A percentile compares a stretch with the other conserved stretches of the same genome.
Conservation (phyloP, 2,329 filamentous ascomycete genomes). For the Fusarium bulbicola region DNA sequence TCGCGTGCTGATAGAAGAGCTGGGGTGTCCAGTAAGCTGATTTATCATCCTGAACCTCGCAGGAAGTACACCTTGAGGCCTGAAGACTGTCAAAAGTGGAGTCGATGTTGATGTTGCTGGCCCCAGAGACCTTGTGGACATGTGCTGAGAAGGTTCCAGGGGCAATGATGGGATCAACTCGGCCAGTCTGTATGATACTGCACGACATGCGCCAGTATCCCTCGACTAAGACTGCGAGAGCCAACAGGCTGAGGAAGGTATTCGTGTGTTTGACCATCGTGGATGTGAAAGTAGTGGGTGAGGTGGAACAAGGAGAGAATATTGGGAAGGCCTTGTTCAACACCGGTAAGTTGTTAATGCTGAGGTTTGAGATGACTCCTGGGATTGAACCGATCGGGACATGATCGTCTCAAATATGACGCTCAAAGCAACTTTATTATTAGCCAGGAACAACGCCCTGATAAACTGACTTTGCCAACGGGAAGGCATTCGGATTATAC, state of each 20-base stretch:
- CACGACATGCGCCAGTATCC: constrained; percentile 40
- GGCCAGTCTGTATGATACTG: constrained; percentile 34
- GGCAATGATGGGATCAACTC: constrained; percentile 34
- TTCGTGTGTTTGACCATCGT: constrained; percentile 20
- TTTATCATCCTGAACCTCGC: constrained; percentile 37
- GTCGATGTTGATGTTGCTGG: constrained; percentile 32
- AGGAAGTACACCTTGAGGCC: constrained; percentile 35
- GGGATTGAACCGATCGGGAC: not conserved
- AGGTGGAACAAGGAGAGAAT: constrained; percentile 9
- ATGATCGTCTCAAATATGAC: constrained; percentile 27
- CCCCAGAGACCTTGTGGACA: constrained; percentile 36
- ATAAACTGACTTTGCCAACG: not conserved
- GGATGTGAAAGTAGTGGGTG: not conserved
- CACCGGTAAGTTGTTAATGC: not conserved
- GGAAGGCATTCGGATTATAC: constrained; percentile 1
- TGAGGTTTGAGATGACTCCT: not conserved
- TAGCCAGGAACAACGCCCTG: not conserved
- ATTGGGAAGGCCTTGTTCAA: constrained; percentile 13
- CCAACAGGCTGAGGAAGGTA: constrained; percentile 15
- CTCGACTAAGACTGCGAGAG: constrained; percentile 13
- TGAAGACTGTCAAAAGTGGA: constrained; percentile 28
- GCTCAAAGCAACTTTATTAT: not conserved
- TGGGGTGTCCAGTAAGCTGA: constrained; percentile 41
- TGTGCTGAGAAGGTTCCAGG: constrained; percentile 34
- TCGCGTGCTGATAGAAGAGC: constrained; percentile 34